A percentile compares a stretch with the other conserved stretches of the same genome.
phyloP scores from a whole-genome alignment of 192 early-diverging fungal genomes.

The Pilaira anomala region DNA sequence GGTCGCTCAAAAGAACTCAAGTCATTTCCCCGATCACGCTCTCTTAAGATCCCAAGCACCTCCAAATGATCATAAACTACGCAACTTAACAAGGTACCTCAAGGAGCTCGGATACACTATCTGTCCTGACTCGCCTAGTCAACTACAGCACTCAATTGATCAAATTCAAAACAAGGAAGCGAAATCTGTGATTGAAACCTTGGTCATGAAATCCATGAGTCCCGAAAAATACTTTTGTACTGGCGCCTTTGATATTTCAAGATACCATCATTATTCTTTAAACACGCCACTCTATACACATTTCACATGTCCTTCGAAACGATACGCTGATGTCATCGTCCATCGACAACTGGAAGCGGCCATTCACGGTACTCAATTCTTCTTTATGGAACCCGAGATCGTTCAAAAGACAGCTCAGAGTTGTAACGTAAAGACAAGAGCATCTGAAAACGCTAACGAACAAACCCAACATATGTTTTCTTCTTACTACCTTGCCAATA shows the following conservation, averaged over 20 bases:
- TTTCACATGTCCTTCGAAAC: conserved; percentile 95
- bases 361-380: conserved; percentile 43
- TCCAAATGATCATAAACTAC: conserved; percentile 55
- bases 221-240: conserved; percentile 96
- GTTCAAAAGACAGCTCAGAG: conserved; percentile 59
- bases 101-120: conserved; percentile 72
- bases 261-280: conserved; percentile 91
- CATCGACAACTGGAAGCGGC: conserved; percentile 83
- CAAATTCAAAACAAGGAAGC: conserved; percentile 54
- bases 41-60: conserved; percentile 82
- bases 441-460: conserved; percentile 70
- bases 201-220: conserved; percentile 90
- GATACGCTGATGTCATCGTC: conserved; percentile 95
- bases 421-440: conserved; percentile 75
- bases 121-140: conserved; percentile 59
- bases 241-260: conserved; percentile 68
- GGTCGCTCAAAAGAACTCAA: conserved; percentile 88
- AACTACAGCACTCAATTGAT: conserved; percentile 56
- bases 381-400: conserved; percentile 46
- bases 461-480: conserved; percentile 62
- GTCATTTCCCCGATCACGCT: conserved; percentile 89
- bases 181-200: conserved; percentile 69
- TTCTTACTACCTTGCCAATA: conserved; percentile 52
- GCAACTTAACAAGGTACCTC: conserved; percentile 46
- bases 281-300: conserved; percentile 94